A percentile compares a stretch with the other conserved stretches of the same genome.
Conservation (phyloP, 345 rosid species). For the Citrus hindsii region DNA sequence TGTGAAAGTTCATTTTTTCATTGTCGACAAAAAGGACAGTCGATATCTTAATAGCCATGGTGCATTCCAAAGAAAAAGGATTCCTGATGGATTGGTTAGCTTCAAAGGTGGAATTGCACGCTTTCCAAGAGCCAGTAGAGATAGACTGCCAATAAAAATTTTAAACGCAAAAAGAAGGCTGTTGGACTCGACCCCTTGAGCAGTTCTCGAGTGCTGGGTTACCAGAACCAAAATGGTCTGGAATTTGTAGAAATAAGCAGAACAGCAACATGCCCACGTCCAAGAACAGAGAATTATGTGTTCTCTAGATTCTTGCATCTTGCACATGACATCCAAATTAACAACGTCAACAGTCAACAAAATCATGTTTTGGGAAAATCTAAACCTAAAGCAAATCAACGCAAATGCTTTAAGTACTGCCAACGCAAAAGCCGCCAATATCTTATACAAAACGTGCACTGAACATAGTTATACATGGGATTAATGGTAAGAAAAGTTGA, state of each 20-base stretch:
- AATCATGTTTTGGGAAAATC: background rate
- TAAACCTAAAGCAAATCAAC: background rate
- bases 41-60: background rate
- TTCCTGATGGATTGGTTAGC: background rate
- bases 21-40: background rate
- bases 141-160: background rate
- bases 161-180: too few species aligned
- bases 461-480: background rate
- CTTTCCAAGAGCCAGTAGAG: background rate
- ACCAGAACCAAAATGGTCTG: background rate
- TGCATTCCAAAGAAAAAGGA: conserved; percentile 21
- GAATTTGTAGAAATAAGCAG: background rate
- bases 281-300: background rate
- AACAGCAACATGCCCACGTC: background rate
- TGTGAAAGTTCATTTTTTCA: background rate
- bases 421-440: background rate
- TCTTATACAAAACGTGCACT: background rate
- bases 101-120: background rate
- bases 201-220: background rate
- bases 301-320: background rate
- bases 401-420: background rate
- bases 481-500: background rate
- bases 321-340: background rate
- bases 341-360: background rate
- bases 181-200: too few species aligned